These are phyloP conservation scores for Glaciozyma martinii DNA, from an alignment of 768 basidiomycete genomes.

Conservation along the genomic window DNA sequence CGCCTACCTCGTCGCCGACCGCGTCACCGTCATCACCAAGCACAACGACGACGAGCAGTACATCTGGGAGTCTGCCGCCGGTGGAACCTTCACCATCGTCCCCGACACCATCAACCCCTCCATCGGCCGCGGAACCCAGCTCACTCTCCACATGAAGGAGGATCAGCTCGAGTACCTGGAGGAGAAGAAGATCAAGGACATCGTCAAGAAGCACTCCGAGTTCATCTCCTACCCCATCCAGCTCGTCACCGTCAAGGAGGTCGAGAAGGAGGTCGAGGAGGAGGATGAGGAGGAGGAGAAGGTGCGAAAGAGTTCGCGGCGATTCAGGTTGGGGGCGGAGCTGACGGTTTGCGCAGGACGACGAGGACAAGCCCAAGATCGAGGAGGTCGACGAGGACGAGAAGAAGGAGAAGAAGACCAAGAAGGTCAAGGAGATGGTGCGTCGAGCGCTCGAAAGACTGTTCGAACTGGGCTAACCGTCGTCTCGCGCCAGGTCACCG, in stretches of 20 bases:
- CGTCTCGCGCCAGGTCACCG: constrained; percentile 64
- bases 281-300: constrained; percentile 53
- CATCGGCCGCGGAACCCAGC: constrained; percentile 86
- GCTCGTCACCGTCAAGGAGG: constrained; percentile 95
- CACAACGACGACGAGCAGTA: constrained; percentile 99
- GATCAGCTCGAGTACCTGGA: constrained; percentile 98
- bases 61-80: constrained; percentile 99
- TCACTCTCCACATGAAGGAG: constrained; percentile 89
- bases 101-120: constrained; percentile 79
- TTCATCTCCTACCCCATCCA: constrained; percentile 87
- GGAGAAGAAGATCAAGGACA: constrained; percentile 98
- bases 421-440: constrained; percentile 57
- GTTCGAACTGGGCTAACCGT: neutral
- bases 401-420: constrained; percentile 61
- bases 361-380: constrained; percentile 44
- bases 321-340: neutral
- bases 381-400: constrained; percentile 71
- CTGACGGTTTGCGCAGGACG: constrained; percentile 53
- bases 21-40: constrained; percentile 96
- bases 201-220: constrained; percentile 99
- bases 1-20: constrained; percentile 96
- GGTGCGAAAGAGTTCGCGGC: neutral
- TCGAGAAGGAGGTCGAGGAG: constrained; percentile 75
- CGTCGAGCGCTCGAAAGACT: neutral
- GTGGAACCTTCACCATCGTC: constrained; percentile 98